phyloP scores from a whole-genome alignment of 2,329 filamentous ascomycete species.

The Ramichloridium luteum region DNA sequence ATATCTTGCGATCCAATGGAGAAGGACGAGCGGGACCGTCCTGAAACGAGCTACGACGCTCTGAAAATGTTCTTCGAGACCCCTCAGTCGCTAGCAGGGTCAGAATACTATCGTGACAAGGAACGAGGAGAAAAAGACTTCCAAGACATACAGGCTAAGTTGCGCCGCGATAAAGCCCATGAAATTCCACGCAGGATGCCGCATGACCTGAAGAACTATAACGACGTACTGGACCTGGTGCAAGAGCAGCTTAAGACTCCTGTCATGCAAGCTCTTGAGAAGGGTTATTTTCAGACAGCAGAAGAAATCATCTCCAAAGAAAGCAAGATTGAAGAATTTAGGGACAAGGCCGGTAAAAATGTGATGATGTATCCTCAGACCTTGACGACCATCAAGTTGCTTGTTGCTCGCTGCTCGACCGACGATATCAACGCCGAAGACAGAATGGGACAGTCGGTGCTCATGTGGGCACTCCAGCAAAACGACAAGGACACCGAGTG shows the following conservation, averaged over 20 bases:
- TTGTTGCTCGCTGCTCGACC: not conserved
- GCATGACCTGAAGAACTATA: not conserved
- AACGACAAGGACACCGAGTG: not conserved
- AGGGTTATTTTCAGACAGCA: not conserved
- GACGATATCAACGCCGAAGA: not conserved
- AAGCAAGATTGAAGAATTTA: not conserved
- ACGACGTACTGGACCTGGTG: not conserved
- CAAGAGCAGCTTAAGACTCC: too few relatives aligned
- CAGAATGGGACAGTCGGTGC: not conserved
- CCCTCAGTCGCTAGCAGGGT: not conserved
- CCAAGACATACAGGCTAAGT: not conserved
- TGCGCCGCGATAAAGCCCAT: not conserved
- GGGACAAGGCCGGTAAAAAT: not conserved
- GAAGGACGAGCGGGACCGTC: not conserved
- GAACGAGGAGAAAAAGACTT: not conserved
- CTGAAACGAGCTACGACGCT: not conserved
- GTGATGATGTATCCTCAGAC: conserved; percentile 1
- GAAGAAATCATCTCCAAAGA: not conserved
- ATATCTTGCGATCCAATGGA: not conserved
- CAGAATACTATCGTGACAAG: not conserved
- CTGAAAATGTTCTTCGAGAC: not conserved
- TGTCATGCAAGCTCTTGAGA: not conserved
- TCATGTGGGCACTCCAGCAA: conserved; percentile 1
- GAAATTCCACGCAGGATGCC: not conserved
- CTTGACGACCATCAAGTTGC: not conserved